A percentile compares a stretch with the other conserved stretches of the same genome.
phyloP scores from a whole-genome alignment of 768 basidiomycete species.

The Suillus hirtellus region DNA sequence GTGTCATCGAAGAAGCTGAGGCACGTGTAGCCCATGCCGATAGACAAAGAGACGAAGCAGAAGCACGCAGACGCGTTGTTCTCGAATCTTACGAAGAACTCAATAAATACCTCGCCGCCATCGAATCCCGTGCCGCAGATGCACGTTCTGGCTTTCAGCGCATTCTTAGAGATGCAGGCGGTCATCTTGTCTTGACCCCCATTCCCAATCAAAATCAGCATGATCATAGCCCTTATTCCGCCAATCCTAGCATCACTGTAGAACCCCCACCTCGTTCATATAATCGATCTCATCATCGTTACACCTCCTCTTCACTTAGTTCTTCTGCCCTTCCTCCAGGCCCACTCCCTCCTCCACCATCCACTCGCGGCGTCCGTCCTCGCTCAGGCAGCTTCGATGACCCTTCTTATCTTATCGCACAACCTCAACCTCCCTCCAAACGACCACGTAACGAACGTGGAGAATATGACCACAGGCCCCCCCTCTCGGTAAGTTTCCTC shows the following conservation, averaged over 20 bases:
- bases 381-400: constrained; percentile 47
- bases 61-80: constrained; percentile 45
- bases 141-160: constrained; percentile 49
- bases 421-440: constrained; percentile 52
- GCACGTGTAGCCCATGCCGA: constrained; percentile 52
- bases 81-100: constrained; percentile 53
- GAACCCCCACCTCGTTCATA: constrained; percentile 23
- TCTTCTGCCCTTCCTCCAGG: constrained; percentile 36
- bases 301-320: constrained; percentile 25
- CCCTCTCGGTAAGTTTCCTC: constrained; percentile 6
- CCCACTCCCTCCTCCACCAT: constrained; percentile 40
- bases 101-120: constrained; percentile 43
- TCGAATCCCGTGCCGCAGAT: constrained; percentile 50
- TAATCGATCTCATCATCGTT: constrained; percentile 23
- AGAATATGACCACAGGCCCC: constrained; percentile 29
- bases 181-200: constrained; percentile 40
- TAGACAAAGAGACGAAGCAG: constrained; percentile 54
- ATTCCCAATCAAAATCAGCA: constrained; percentile 26
- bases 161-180: constrained; percentile 46
- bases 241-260: constrained; percentile 31
- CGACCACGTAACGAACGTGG: constrained; percentile 41
- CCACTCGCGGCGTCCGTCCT: constrained; percentile 38
- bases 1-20: constrained; percentile 47
- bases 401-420: constrained; percentile 27
- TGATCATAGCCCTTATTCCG: constrained; percentile 21